These are phyloP conservation scores for Moesziomyces antarcticus DNA, from an alignment of 1,284 basidiomycete genomes.

Conservation along the genomic window DNA sequence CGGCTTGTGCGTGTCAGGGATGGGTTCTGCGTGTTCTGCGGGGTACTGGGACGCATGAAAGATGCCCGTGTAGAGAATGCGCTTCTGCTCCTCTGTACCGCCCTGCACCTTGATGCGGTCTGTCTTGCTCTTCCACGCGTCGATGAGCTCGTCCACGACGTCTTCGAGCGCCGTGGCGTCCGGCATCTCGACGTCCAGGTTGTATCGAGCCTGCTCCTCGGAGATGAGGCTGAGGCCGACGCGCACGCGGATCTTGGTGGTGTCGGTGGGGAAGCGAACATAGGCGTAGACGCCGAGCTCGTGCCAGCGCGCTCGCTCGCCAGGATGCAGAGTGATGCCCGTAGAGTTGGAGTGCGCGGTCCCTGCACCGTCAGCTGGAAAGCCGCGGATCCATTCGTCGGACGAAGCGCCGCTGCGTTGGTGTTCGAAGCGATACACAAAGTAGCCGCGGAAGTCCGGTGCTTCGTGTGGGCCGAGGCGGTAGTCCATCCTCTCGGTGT, in stretches of 20 bases:
- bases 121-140: constrained; percentile 79
- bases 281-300: constrained; percentile 75
- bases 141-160: constrained; percentile 74
- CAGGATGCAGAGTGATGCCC: constrained; percentile 69
- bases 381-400: constrained; percentile 15
- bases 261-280: constrained; percentile 71
- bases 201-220: constrained; percentile 79
- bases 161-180: constrained; percentile 73
- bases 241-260: constrained; percentile 73
- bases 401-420: constrained; percentile 10
- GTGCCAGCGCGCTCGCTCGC: constrained; percentile 42
- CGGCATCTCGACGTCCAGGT: constrained; percentile 71
- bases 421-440: constrained; percentile 77
- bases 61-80: constrained; percentile 71
- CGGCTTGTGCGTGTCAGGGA: constrained; percentile 57
- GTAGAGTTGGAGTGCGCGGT: constrained; percentile 67
- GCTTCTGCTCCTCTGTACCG: constrained; percentile 72
- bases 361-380: constrained; percentile 11
- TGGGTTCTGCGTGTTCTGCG: constrained; percentile 77
- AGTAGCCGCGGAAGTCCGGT: constrained; percentile 75
- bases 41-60: constrained; percentile 74
- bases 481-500: constrained; percentile 75
- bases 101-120: constrained; percentile 75
- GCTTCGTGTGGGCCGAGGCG: constrained; percentile 69
- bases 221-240: constrained; percentile 84